Base-by-base conservation (phyloP, 306 rosid genomes). In the Casuarina cunninghamiana region DNA sequence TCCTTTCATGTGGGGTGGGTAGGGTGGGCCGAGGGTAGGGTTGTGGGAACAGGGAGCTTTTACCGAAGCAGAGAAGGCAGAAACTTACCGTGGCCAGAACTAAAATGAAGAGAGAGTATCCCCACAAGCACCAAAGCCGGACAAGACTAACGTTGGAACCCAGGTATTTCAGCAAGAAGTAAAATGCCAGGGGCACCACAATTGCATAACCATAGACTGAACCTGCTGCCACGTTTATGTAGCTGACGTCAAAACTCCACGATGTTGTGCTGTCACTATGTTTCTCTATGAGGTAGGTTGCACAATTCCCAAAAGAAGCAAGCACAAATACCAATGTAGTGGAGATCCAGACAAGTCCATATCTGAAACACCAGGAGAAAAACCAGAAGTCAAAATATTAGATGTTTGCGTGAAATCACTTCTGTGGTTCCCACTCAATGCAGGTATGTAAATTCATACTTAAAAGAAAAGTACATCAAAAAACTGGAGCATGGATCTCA, bases 101-200 rank as follows among this genome's bases (percentile, higher is more conserved):
- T 84, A 95, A 95, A 79, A 95, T 84, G 87, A 90, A 81, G 78
- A 95, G 97, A 76, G 98, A 95, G 86, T 95, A 95, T 53, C 98
- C 98, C 98, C 98, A 95, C 97, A 95, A 84, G 82, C 97, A 95
- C 98, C 98, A 95, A 80, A 92, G 89, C 65, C 81, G 88, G 73
- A 92, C 67, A 73, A 95, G 97, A 85, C 85, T 91, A 50, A 93
- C 83, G 75, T 83, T 88, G 63, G 97, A 75, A 72, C 98, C 98
- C 90, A 91, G 61, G 74, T 95, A 92, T 77, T 87, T 93, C 42
- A 95, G 97, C 87, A 85, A 82, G 84, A 95, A 92, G 78, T 88
- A 95, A 84, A 88, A 95, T 57, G 93, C 95, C 88, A 89, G 49
- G 8, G 98, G 98, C 76, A 95, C 97, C 87, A 85, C 82, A 68